phyloP scores from a whole-genome alignment of 148 eudicot genomes.

The Rheum nobile region DNA sequence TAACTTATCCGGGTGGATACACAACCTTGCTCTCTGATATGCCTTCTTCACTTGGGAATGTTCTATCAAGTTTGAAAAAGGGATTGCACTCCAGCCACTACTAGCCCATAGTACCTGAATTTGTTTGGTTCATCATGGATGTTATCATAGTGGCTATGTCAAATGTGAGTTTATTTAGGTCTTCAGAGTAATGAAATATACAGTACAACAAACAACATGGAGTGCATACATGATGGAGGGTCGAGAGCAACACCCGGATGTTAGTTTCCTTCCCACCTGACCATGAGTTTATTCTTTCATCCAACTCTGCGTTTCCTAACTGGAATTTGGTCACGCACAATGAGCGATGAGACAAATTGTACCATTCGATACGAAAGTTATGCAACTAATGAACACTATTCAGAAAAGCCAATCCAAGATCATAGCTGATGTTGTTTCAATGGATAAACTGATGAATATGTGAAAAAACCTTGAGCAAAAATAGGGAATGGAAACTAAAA shows the following conservation, averaged over 20 bases:
- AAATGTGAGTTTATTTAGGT: background rate
- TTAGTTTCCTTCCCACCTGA: conserved; percentile 33
- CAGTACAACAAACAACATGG: background rate
- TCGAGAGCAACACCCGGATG: conserved; percentile 38
- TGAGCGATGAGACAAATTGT: background rate
- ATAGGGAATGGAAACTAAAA: background rate
- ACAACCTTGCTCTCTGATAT: conserved; percentile 45
- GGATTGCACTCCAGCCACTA: conserved; percentile 41
- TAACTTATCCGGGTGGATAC: conserved; percentile 54
- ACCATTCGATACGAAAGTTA: background rate
- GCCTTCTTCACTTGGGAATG: conserved; percentile 43
- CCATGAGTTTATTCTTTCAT: conserved; percentile 33
- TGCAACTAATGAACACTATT: background rate
- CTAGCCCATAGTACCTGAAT: conserved; percentile 41
- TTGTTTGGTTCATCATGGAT: background rate
- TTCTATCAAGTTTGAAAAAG: conserved; percentile 23
- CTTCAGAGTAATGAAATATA: background rate
- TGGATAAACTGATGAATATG: background rate
- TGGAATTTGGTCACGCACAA: background rate
- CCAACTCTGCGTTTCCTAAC: conserved; percentile 21
- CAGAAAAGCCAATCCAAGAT: no score
- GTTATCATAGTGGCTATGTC: background rate
- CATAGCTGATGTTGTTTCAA: background rate
- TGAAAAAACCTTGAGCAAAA: background rate
- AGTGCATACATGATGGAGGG: conserved; percentile 36